Base-by-base conservation (phyloP, 176 grass and related monocot genomes). In the Elymus sibiricus region DNA sequence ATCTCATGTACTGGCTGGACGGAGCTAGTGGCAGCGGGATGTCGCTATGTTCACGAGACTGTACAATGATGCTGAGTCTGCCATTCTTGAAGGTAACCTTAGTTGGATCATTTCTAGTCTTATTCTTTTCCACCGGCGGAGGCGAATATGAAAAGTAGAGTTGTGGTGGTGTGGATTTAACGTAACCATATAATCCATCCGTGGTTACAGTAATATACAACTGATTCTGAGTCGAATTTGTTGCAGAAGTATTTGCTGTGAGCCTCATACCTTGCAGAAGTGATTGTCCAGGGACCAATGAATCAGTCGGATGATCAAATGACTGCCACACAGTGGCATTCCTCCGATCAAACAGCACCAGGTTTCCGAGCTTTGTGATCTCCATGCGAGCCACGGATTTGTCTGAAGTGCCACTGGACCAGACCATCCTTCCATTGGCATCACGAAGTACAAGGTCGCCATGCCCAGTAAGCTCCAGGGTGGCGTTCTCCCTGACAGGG, bases 291-390 rank as follows among this genome's bases (percentile, higher is more conserved):
- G 67, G 68, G 37, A 91, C 3, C 15, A 91, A 32, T 10, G 79
- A 25, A 61, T 91, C 56, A 7, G 89, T 91, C 1, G 79, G 89
- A 12, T 91, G 85, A 19, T 84, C 80, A 38, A 87, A 87, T 7
- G 89, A 91, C 63, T 91, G 89, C 89, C 89, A 87, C 6, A 91
- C 85, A 21, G 69, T 62, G 4, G 13, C 24, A 16, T 86, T 86
- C n/a, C 81, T 62, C n/a, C 17, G 24, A 46, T 80, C 80, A 73
- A 87, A 84, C 9, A 91, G 2, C 62, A 87, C 85, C 17, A 91
- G 56, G 25, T 87, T 88, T 35, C 85, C 89, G 22, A 35, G 28
- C 39, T 79, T 76, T 6, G 81, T 75, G 70, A 87, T 47, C 38
- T 5, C 17, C 27, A 88, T 74, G 29, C 76, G 67, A 22, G 25